Evolutionary conservation across 257 asterid genomes (phyloP).

Genomic region (Scutellaria barbata): DNA sequence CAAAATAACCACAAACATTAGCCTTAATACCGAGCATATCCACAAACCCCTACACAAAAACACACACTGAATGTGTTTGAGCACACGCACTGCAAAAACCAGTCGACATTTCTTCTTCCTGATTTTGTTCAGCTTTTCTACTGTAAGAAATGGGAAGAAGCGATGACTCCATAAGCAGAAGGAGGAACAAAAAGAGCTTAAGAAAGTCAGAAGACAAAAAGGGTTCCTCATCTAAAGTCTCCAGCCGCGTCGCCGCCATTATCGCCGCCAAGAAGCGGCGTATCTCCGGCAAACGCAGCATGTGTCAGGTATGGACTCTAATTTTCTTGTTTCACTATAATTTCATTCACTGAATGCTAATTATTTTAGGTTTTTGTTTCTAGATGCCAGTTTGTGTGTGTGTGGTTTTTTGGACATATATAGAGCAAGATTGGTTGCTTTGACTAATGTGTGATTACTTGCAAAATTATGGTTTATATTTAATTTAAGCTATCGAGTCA

Average conservation of each 20-base stretch:
- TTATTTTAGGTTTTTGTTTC: background rate
- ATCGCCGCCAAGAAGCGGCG: slow-evolving; percentile 72
- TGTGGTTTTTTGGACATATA: too few relatives aligned
- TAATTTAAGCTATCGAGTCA: background rate
- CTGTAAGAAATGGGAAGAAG: slow-evolving; percentile 54
- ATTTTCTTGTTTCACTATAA: background rate
- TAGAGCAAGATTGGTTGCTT: background rate
- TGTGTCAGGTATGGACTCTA: slow-evolving; percentile 46
- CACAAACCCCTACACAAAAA: slow-evolving; percentile 34
- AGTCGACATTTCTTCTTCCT: background rate
- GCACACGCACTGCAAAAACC: slow-evolving; percentile 30
- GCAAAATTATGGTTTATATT: slow-evolving; percentile 1
- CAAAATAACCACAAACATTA: slow-evolving; percentile 22
- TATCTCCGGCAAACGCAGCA: slow-evolving; percentile 59
- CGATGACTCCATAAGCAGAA: slow-evolving; percentile 53
- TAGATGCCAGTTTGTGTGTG: background rate
- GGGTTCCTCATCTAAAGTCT: slow-evolving; percentile 49
- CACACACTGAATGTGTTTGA: slow-evolving; percentile 25
- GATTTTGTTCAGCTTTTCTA: background rate
- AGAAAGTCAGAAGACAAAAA: slow-evolving; percentile 47
- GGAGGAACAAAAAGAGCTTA: slow-evolving; percentile 49
- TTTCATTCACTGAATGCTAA: slow-evolving; percentile 2
- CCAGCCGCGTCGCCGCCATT: slow-evolving; percentile 56
- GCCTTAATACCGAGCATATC: slow-evolving; percentile 28
- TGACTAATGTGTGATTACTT: background rate